These are phyloP conservation scores for Coemansia javaensis DNA, from an alignment of 192 early-diverging fungal genomes.

Conservation along the genomic window DNA sequence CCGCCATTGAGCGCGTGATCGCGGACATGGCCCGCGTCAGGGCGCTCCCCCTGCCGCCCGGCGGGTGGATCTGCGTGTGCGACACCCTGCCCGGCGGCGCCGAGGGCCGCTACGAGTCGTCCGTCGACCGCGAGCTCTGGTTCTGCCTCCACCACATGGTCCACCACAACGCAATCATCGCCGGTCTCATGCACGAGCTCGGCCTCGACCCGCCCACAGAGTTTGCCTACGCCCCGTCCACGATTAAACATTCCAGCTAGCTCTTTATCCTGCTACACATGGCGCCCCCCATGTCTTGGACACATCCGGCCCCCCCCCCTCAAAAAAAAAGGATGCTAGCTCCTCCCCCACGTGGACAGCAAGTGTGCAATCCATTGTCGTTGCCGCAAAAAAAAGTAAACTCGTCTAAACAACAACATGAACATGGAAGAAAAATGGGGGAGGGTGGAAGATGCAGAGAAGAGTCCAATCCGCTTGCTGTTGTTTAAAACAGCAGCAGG, in stretches of 20 bases:
- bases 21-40: not conserved
- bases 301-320: too few species aligned
- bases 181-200: conserved; percentile 33
- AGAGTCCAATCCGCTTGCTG: too few species aligned
- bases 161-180: conserved; percentile 51
- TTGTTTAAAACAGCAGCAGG: too few species aligned
- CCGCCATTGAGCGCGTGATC: conserved; percentile 4
- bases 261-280: too few species aligned
- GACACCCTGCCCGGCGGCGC: conserved; percentile 23
- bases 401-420: too few species aligned
- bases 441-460: too few species aligned
- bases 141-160: conserved; percentile 53
- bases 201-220: conserved; percentile 20
- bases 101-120: conserved; percentile 18
- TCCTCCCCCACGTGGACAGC: too few species aligned
- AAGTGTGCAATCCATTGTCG: too few species aligned
- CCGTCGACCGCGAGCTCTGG: conserved; percentile 48
- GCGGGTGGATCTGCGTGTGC: not conserved
- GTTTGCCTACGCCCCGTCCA: conserved; percentile 48
- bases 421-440: too few species aligned
- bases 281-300: too few species aligned
- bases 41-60: not conserved
- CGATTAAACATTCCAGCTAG: conserved; percentile 19
- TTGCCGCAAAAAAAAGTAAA: too few species aligned
- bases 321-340: too few species aligned